A percentile compares a stretch with the other conserved stretches of the same genome.
phyloP scores from a whole-genome alignment of 768 basidiomycete species.

The Nidularia sp. region DNA sequence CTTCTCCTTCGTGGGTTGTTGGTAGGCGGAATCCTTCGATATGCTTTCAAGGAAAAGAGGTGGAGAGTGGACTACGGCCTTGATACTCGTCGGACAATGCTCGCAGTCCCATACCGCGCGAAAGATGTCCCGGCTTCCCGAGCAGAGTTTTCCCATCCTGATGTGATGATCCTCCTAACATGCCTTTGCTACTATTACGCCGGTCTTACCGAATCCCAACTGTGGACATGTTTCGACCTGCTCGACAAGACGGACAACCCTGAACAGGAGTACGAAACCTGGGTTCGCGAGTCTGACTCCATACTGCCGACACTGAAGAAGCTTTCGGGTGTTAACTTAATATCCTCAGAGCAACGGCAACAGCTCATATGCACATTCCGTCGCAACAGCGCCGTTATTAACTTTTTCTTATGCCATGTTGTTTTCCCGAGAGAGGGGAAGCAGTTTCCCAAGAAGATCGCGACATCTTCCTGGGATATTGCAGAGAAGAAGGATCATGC shows the following conservation, averaged over 20 bases:
- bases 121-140: slow-evolving; percentile 43
- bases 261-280: slow-evolving; percentile 31
- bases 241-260: slow-evolving; percentile 38
- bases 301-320: slow-evolving; percentile 25
- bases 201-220: slow-evolving; percentile 34
- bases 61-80: slow-evolving; percentile 55
- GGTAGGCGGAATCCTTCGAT: slow-evolving; percentile 32
- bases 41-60: slow-evolving; percentile 29
- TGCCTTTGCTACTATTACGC: slow-evolving; percentile 46
- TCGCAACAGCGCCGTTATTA: slow-evolving; percentile 30
- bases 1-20: slow-evolving; percentile 43
- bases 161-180: slow-evolving; percentile 39
- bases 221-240: slow-evolving; percentile 29
- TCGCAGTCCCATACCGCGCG: slow-evolving; percentile 52
- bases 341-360: slow-evolving; percentile 15
- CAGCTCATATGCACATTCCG: slow-evolving; percentile 28
- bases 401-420: slow-evolving; percentile 41
- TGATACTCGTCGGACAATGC: slow-evolving; percentile 31
- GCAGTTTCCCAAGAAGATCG: slow-evolving; percentile 42
- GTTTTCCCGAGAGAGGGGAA: slow-evolving; percentile 50
- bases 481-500: slow-evolving; percentile 26
- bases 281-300: slow-evolving; percentile 18
- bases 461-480: slow-evolving; percentile 51
- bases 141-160: slow-evolving; percentile 52
- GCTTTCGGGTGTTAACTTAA: slow-evolving; percentile 36